Conservation (phyloP, 129 eudicot species). For the Apium graveolens region DNA sequence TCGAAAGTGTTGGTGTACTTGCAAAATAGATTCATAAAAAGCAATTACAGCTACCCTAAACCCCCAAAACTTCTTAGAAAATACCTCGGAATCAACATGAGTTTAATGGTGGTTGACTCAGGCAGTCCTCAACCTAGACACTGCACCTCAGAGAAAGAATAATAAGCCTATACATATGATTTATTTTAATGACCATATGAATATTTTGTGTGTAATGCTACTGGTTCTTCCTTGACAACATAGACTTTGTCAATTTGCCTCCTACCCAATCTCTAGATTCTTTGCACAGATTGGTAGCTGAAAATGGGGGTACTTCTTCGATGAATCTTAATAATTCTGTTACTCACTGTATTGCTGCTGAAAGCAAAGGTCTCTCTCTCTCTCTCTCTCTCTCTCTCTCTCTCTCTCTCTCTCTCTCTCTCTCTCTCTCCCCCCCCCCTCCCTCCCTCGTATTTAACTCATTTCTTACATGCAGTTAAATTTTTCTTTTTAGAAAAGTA, state of each 20-base stretch:
- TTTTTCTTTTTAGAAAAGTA: background rate
- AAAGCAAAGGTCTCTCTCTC: conserved; percentile 52
- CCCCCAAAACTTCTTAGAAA: background rate
- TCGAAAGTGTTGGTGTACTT: background rate
- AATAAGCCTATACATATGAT: background rate
- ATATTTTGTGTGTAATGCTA: conserved; percentile 7
- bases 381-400: conserved; percentile 16
- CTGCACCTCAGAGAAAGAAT: background rate
- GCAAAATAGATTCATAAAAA: background rate
- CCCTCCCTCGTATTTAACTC: background rate
- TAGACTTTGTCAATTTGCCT: conserved; percentile 85
- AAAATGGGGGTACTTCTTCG: conserved; percentile 88
- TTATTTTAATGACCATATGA: background rate
- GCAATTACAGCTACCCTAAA: background rate
- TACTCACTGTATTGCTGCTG: conserved; percentile 93
- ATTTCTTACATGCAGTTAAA: background rate
- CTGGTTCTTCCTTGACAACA: conserved; percentile 35
- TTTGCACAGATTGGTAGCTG: conserved; percentile 80
- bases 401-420: conserved; percentile 5
- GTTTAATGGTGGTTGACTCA: background rate
- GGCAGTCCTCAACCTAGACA: background rate
- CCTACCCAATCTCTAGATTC: conserved; percentile 53
- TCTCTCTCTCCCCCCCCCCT: background rate
- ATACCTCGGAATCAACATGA: background rate
- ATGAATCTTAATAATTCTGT: conserved; percentile 87